These are phyloP conservation scores for Solanum rostratum DNA, from an alignment of 257 asterid genomes.

Conservation along the genomic window DNA sequence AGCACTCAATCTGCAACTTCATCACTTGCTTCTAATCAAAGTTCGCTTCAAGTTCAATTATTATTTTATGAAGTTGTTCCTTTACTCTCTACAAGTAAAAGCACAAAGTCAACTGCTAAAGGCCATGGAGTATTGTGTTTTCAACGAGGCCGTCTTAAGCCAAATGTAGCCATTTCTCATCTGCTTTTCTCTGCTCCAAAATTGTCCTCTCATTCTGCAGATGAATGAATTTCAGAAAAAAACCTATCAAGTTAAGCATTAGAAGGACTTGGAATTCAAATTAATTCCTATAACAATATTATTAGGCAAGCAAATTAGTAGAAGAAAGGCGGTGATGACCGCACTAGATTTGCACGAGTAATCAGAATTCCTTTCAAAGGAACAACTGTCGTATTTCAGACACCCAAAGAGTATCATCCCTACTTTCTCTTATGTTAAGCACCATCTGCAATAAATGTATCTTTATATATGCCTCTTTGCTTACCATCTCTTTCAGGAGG, in stretches of 20 bases:
- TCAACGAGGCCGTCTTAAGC: background rate
- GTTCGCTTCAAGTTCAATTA: conserved; percentile 45
- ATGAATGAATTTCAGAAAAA: background rate
- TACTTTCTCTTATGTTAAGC: background rate
- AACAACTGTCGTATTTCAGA: background rate
- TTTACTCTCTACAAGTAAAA: conserved; percentile 41
- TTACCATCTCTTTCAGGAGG: conserved; percentile 2
- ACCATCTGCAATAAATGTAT: background rate
- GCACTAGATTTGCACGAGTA: background rate
- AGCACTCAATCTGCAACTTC: conserved; percentile 42
- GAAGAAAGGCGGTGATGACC: background rate
- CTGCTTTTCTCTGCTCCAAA: conserved; percentile 51
- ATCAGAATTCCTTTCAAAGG: background rate
- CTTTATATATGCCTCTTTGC: background rate
- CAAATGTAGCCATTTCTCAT: conserved; percentile 30
- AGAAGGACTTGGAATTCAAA: background rate
- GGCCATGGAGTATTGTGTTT: background rate
- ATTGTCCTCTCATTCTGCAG: conserved; percentile 69
- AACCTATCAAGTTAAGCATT: background rate
- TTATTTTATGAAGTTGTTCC: conserved; percentile 40
- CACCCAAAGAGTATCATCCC: background rate
- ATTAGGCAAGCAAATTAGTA: background rate
- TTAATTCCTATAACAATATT: background rate
- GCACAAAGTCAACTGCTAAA: background rate
- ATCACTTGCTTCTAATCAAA: conserved; percentile 68